Percentiles rank a stretch among this genome's conserved stretches.
Evolutionary conservation across 441 rosid genomes (phyloP).

Genomic region (Gossypium aridum): DNA sequence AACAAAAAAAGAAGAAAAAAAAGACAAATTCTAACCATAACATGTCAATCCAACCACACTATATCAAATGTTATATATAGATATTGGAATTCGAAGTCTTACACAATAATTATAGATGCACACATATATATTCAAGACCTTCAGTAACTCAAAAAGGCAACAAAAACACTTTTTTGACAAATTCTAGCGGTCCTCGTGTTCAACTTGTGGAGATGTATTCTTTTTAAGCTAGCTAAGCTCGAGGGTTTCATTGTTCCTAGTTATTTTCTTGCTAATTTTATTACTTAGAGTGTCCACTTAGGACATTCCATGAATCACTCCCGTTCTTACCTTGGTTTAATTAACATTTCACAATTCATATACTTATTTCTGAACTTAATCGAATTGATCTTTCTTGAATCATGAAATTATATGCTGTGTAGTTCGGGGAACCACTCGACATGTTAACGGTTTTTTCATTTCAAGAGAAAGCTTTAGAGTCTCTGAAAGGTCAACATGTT

Average conservation of each 20-base stretch:
- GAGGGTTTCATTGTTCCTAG: neutral
- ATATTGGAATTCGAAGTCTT: neutral
- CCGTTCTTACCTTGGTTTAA: neutral
- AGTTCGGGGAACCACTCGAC: conserved; percentile 26
- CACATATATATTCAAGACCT: neutral
- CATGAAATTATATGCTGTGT: neutral
- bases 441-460: conserved; percentile 41
- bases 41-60: neutral
- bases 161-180: no score
- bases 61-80: no score
- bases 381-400: neutral
- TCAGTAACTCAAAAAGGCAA: neutral
- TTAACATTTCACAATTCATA: neutral
- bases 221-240: neutral
- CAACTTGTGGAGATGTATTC: neutral
- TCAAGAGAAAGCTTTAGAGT: conserved; percentile 50
- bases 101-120: no score
- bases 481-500: conserved; percentile 44
- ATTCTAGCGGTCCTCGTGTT: neutral
- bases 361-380: neutral
- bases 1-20: neutral
- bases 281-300: neutral
- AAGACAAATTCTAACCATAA: neutral
- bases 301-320: neutral
- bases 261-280: neutral